Percentiles rank a stretch among this genome's conserved stretches.
phyloP scores from a whole-genome alignment of 2,329 filamentous ascomycete genomes.

The Blastomyces gilchristii region DNA sequence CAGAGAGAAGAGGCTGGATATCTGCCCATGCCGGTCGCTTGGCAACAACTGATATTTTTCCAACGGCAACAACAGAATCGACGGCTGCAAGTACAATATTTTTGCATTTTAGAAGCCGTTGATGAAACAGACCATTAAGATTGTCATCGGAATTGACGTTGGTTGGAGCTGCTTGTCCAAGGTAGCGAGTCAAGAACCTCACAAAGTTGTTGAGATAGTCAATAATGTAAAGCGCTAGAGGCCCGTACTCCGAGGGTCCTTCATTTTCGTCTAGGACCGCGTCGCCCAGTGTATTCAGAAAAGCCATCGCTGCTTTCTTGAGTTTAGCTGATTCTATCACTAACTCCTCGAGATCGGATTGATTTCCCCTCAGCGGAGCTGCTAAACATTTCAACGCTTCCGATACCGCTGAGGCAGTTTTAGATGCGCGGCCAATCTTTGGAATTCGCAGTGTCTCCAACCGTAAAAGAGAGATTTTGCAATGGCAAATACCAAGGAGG shows the following conservation, averaged over 20 bases:
- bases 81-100: constrained; percentile 33
- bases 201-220: constrained; percentile 32
- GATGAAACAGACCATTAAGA: constrained; percentile 26
- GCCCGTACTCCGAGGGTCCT: constrained; percentile 12
- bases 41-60: constrained; percentile 30
- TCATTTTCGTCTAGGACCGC: constrained; percentile 11
- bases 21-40: constrained; percentile 31
- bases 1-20: constrained; percentile 27
- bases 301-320: constrained; percentile 33
- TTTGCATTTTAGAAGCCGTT: constrained; percentile 24
- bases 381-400: constrained; percentile 29
- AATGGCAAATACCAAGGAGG: constrained; percentile 28
- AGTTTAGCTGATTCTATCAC: constrained; percentile 34
- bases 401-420: constrained; percentile 21
- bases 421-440: constrained; percentile 15
- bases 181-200: constrained; percentile 33
- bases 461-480: constrained; percentile 31
- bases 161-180: constrained; percentile 24
- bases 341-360: constrained; percentile 35
- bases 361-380: constrained; percentile 30
- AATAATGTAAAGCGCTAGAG: constrained; percentile 21
- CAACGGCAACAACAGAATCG: constrained; percentile 33
- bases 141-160: constrained; percentile 19
- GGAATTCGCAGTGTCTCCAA: constrained; percentile 25
- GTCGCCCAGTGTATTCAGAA: constrained; percentile 17